Percentiles rank a stretch among this genome's conserved stretches.
phyloP scores from a whole-genome alignment of 2,329 filamentous ascomycete genomes.

The Fusarium sambucinum region DNA sequence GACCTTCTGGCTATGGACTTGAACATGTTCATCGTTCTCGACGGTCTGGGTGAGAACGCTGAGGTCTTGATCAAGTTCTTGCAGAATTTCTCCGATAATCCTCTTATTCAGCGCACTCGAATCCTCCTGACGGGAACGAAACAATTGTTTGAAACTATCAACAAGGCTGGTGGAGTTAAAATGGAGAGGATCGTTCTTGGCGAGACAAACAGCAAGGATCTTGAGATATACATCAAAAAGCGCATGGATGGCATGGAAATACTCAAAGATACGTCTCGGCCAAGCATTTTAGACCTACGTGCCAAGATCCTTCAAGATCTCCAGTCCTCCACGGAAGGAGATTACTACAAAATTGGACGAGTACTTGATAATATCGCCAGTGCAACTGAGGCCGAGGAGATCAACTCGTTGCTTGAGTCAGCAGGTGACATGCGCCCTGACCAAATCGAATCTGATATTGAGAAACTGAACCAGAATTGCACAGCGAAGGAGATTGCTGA shows the following conservation, averaged over 20 bases:
- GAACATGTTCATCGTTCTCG: neutral
- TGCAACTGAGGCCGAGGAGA: neutral
- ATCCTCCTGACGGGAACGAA: neutral
- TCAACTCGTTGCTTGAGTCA: neutral
- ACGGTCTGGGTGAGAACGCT: neutral
- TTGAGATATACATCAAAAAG: neutral
- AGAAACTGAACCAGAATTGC: neutral
- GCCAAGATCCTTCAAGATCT: neutral
- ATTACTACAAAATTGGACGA: neutral
- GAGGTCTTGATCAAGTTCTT: neutral
- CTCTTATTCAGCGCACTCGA: neutral
- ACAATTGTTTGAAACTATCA: neutral
- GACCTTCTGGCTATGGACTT: neutral
- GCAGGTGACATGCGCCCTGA: neutral
- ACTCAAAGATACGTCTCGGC: neutral
- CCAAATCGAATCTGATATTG: neutral
- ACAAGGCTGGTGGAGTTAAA: neutral
- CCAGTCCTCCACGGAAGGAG: neutral
- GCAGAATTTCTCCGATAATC: neutral
- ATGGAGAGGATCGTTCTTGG: neutral
- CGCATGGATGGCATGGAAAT: slow-evolving; percentile 1
- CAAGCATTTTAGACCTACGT: neutral
- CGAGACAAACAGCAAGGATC: neutral
- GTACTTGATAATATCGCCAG: neutral
- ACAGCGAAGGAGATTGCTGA: neutral